Evolutionary conservation across 805 yeast species (phyloP).

Genomic region (Candida krabiensis): DNA sequence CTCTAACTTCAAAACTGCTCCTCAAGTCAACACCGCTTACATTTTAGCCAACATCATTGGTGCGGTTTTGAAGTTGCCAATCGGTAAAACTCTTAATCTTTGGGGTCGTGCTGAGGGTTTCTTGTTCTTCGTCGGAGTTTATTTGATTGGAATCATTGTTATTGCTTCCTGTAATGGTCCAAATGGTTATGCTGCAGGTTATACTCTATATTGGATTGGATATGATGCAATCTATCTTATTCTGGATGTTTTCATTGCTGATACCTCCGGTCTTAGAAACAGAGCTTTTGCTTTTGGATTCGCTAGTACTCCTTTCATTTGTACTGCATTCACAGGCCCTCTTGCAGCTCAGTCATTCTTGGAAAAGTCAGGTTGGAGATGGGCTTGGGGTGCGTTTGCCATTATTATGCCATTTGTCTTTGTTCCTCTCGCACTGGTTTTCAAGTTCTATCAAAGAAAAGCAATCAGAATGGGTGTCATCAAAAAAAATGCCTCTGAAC

Average conservation of each 20-base stretch:
- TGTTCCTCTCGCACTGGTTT: conserved; percentile 26
- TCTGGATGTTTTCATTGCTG: conserved; percentile 31
- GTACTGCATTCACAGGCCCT: conserved; percentile 35
- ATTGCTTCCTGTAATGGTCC: conserved; percentile 30
- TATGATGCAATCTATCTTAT: conserved; percentile 28
- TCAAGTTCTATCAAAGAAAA: conserved; percentile 29
- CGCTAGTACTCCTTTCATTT: conserved; percentile 31
- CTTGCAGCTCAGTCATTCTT: conserved; percentile 36
- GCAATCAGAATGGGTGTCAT: conserved; percentile 29
- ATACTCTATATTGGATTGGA: conserved; percentile 33
- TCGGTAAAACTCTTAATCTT: conserved; percentile 27
- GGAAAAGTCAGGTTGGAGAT: conserved; percentile 48
- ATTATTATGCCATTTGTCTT: conserved; percentile 43
- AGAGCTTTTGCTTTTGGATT: conserved; percentile 34
- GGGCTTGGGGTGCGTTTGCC: conserved; percentile 54
- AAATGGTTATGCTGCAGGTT: conserved; percentile 29
- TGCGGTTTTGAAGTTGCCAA: conserved; percentile 33
- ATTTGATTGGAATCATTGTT: conserved; percentile 28
- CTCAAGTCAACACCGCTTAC: conserved; percentile 30
- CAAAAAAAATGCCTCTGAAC: conserved; percentile 12
- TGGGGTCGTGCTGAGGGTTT: conserved; percentile 35
- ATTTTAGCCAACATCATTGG: conserved; percentile 33
- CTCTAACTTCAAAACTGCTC: conserved; percentile 28
- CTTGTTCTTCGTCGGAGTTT: conserved; percentile 21
- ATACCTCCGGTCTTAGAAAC: conserved; percentile 28